Conservation (phyloP, 805 yeast species). For the Ogataea nitratoaversa region DNA sequence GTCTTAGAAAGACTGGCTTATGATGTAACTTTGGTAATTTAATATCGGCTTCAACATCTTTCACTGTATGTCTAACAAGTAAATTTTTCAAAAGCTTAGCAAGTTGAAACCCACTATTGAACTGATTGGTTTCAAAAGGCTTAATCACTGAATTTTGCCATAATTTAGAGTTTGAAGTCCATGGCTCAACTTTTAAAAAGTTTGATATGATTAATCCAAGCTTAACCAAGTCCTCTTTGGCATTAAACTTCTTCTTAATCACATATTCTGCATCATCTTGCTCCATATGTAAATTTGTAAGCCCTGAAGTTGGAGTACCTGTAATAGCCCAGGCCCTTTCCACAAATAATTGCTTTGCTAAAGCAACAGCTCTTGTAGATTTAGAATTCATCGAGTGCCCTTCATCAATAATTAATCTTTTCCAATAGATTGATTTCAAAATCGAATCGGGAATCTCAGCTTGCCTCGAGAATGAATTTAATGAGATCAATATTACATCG, state of each 20-base stretch:
- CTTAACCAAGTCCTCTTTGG: slow-evolving; percentile 47
- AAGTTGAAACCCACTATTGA: slow-evolving; percentile 40
- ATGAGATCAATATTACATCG: slow-evolving; percentile 52
- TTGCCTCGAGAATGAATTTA: slow-evolving; percentile 42
- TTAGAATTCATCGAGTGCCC: slow-evolving; percentile 63
- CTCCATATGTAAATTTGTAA: slow-evolving; percentile 51
- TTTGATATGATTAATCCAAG: slow-evolving; percentile 50
- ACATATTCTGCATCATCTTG: slow-evolving; percentile 36
- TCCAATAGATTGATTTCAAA: slow-evolving; percentile 52
- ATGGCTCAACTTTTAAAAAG: slow-evolving; percentile 58
- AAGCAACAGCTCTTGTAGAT: slow-evolving; percentile 43
- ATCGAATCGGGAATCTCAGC: slow-evolving; percentile 31
- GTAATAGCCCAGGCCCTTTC: slow-evolving; percentile 74
- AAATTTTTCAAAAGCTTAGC: slow-evolving; percentile 40
- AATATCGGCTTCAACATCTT: slow-evolving; percentile 52
- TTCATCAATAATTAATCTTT: slow-evolving; percentile 68
- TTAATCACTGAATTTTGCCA: slow-evolving; percentile 46
- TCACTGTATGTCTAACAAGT: slow-evolving; percentile 52
- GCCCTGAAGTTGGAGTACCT: slow-evolving; percentile 73
- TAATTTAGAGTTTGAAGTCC: slow-evolving; percentile 40
- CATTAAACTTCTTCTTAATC: slow-evolving; percentile 47
- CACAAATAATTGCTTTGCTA: slow-evolving; percentile 45
- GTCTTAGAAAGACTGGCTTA: slow-evolving; percentile 52
- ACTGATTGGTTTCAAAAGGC: slow-evolving; percentile 40
- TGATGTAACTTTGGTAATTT: slow-evolving; percentile 56